Evolutionary conservation across 306 rosid species (phyloP).

Genomic region (Oxytropis ochrocephala): DNA sequence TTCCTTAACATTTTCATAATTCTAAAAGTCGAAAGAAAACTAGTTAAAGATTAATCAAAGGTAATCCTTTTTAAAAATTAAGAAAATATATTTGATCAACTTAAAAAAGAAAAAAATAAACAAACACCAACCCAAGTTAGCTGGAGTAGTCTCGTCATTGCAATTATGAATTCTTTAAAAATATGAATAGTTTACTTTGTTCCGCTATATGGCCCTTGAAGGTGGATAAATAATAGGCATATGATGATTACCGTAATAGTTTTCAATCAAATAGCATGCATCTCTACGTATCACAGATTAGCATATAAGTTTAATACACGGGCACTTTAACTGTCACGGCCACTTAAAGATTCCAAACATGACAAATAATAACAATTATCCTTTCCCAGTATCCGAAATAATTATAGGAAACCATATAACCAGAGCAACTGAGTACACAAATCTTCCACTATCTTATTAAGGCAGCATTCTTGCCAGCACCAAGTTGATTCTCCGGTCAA

Average conservation of each 20-base stretch:
- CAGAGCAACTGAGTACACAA: constrained; percentile 11
- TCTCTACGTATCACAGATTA: constrained; percentile 11
- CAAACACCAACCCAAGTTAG: no score
- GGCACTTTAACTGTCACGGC: constrained; percentile 10
- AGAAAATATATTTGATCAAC: no score
- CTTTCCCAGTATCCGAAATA: constrained; percentile 5
- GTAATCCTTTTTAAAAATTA: no score
- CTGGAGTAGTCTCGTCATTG: no score
- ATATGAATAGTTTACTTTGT: not conserved
- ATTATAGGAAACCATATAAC: constrained; percentile 18
- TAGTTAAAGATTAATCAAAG: no score
- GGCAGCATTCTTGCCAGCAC: not conserved
- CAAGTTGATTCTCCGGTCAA: constrained; percentile 27
- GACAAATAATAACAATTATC: constrained; percentile 21
- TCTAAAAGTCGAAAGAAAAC: no score
- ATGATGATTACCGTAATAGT: not conserved
- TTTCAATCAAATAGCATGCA: not conserved
- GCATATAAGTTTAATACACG: constrained; percentile 23
- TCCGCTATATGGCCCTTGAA: not conserved
- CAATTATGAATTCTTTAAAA: not conserved
- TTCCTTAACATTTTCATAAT: no score
- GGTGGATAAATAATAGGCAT: not conserved
- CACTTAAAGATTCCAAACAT: constrained; percentile 21
- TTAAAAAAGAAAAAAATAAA: no score
- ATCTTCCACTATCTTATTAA: constrained; percentile 24